Evolutionary conservation across 192 early-diverging fungal species (phyloP).

Genomic region (Funneliformis mosseae): DNA sequence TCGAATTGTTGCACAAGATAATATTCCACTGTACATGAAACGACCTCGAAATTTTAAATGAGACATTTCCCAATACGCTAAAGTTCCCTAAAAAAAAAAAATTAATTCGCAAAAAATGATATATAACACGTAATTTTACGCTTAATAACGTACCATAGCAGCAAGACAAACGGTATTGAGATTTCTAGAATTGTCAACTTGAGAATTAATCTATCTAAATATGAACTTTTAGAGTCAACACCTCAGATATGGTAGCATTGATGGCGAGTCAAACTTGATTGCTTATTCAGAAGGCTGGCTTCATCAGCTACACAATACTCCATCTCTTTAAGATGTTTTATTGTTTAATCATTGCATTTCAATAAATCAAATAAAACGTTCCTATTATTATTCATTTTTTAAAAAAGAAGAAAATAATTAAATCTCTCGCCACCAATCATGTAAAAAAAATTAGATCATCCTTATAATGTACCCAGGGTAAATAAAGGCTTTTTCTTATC

Average conservation of each 20-base stretch:
- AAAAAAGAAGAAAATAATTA: too few species aligned
- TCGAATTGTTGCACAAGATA: neutral
- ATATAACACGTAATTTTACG: neutral
- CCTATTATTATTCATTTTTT: neutral
- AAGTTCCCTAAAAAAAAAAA: neutral
- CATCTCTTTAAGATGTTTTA: neutral
- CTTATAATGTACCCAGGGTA: too few species aligned
- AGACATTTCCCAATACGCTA: conserved; percentile 2
- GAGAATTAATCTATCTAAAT: too few species aligned
- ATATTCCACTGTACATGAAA: neutral
- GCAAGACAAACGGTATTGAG: neutral
- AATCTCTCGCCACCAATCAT: neutral
- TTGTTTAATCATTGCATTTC: neutral
- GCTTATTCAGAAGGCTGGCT: neutral
- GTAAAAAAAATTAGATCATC: neutral
- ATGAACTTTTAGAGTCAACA: too few species aligned
- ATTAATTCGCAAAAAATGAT: neutral
- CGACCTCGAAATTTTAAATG: neutral
- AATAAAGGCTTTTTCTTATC: too few species aligned
- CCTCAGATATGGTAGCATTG: too few species aligned
- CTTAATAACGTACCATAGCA: neutral
- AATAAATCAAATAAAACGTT: neutral
- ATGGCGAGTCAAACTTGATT: neutral
- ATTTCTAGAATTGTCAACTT: neutral
- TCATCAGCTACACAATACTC: neutral